phyloP scores from a whole-genome alignment of 2,329 filamentous ascomycete genomes.

The Neopestalotiopsis rosae region DNA sequence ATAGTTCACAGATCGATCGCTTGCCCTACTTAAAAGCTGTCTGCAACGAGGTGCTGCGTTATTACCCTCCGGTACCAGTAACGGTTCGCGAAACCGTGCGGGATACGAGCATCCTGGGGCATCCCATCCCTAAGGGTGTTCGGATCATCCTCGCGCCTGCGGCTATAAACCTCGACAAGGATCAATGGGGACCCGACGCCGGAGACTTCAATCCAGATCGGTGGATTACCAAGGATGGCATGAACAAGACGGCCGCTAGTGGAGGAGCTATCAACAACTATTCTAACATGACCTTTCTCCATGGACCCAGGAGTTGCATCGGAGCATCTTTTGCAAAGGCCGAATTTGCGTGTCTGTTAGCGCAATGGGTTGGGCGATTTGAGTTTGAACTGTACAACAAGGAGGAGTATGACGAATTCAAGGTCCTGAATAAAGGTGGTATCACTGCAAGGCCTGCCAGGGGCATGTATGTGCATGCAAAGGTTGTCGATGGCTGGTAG shows the following conservation, averaged over 20 bases:
- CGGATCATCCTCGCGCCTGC: conserved; percentile 67
- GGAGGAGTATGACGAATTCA: conserved; percentile 68
- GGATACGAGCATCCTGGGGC: conserved; percentile 61
- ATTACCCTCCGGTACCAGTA: conserved; percentile 51
- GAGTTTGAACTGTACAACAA: conserved; percentile 62
- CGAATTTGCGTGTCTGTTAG: conserved; percentile 85
- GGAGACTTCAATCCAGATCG: conserved; percentile 78
- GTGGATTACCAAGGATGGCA: conserved; percentile 58
- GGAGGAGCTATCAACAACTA: conserved; percentile 80
- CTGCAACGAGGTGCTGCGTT: conserved; percentile 48
- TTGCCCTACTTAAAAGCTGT: conserved; percentile 48
- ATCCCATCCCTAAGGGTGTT: conserved; percentile 67
- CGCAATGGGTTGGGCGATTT: conserved; percentile 78
- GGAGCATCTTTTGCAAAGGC: conserved; percentile 80
- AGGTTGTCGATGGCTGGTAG: conserved; percentile 71
- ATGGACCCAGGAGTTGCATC: conserved; percentile 87
- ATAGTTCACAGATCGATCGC: conserved; percentile 42
- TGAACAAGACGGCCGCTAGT: conserved; percentile 54
- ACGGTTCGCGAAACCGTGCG: conserved; percentile 64
- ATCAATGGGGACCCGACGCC: conserved; percentile 80
- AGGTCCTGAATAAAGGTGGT: conserved; percentile 70
- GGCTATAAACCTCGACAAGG: conserved; percentile 72
- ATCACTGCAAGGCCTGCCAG: conserved; percentile 76
- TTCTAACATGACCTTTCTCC: conserved; percentile 80
- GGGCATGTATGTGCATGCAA: conserved; percentile 74